These are phyloP conservation scores for Paraphaeosphaeria minitans DNA, from an alignment of 2,329 filamentous ascomycete genomes.

Conservation along the genomic window DNA sequence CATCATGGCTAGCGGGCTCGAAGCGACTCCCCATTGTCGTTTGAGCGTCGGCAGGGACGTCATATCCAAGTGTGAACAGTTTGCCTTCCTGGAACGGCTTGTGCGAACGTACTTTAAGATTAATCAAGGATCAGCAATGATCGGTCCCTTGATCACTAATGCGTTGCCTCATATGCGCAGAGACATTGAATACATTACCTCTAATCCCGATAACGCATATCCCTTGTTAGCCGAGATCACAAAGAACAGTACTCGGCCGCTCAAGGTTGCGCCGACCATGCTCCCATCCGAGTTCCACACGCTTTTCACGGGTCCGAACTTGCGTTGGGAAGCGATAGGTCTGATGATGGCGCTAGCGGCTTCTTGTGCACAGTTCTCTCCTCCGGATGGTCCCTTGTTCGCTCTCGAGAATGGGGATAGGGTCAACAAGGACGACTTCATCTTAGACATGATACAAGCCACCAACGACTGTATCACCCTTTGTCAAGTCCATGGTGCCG, in stretches of 20 bases:
- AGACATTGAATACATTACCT: conserved; percentile 34
- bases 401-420: conserved; percentile 36
- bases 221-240: conserved; percentile 39
- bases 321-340: conserved; percentile 44
- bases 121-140: conserved; percentile 31
- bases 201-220: conserved; percentile 23
- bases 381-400: conserved; percentile 38
- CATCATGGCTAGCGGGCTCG: conserved; percentile 17
- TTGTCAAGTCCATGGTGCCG: conserved; percentile 42
- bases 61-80: conserved; percentile 36
- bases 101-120: conserved; percentile 34
- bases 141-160: conserved; percentile 37
- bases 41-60: conserved; percentile 33
- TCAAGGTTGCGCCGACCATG: conserved; percentile 41
- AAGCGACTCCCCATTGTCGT: conserved; percentile 37
- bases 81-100: conserved; percentile 36
- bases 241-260: conserved; percentile 35
- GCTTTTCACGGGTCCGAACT: conserved; percentile 39
- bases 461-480: conserved; percentile 44
- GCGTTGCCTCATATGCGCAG: conserved; percentile 38
- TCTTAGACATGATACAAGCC: conserved; percentile 44
- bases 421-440: conserved; percentile 37
- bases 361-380: conserved; percentile 37
- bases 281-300: conserved; percentile 40
- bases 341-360: conserved; percentile 35